phyloP scores from a whole-genome alignment of 75 land plant genomes.

The Pseudotsuga menziesii region DNA sequence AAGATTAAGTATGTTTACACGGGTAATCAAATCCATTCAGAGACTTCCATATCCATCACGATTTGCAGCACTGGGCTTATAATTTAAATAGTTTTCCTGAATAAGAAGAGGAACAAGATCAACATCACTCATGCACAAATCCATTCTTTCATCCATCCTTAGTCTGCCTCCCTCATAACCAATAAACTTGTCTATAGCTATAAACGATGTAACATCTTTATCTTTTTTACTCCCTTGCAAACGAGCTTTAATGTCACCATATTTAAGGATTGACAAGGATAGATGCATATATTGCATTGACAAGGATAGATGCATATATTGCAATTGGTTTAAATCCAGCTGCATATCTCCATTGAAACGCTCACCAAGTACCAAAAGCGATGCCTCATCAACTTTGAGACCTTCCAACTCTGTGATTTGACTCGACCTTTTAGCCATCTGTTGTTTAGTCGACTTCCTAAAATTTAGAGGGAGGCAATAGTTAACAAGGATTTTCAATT shows the following conservation, averaged over 20 bases:
- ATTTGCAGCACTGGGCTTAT: conserved; percentile 59
- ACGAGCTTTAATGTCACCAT: conserved; percentile 75
- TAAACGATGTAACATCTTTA: conserved; percentile 92
- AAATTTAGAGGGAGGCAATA: conserved; percentile 76
- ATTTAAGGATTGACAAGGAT: conserved; percentile 60
- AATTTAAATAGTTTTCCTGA: conserved; percentile 99
- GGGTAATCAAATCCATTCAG: conserved; percentile 80
- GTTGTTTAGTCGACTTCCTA: conserved; percentile 95
- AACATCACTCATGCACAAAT: conserved; percentile 93
- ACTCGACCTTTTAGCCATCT: conserved; percentile 95
- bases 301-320: too few relatives aligned
- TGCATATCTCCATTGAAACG: conserved; percentile 98
- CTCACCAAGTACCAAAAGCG: conserved; percentile 87
- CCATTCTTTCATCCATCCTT: conserved; percentile 91
- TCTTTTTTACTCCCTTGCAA: conserved; percentile 79
- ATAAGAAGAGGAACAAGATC: conserved; percentile 93
- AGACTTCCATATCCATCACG: conserved; percentile 74
- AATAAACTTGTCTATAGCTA: conserved; percentile 42
- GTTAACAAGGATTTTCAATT: conserved; percentile 85
- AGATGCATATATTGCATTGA: conserved; percentile 96
- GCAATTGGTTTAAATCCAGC: conserved; percentile 94
- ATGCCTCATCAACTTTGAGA: conserved; percentile 78
- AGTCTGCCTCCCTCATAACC: conserved; percentile 68
- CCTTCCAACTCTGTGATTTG: conserved; percentile 82
- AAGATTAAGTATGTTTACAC: too few relatives aligned